Conservation (phyloP, 139 green algal genomes). For the Volvox africanus region DNA sequence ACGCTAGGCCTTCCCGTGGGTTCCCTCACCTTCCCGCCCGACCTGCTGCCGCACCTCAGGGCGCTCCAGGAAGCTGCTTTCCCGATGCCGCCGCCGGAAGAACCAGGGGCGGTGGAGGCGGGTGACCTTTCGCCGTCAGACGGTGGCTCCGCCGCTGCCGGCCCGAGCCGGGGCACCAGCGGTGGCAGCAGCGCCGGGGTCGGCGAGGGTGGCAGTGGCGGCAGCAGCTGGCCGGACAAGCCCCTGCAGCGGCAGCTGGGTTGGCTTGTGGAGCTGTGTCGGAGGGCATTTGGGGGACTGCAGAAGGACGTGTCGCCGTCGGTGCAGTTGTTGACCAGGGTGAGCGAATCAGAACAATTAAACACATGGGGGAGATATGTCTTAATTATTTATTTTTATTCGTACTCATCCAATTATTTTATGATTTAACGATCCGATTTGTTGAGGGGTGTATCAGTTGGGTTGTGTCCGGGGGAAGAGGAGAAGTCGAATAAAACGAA, state of each 20-base stretch:
- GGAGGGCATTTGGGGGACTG: slow-evolving; percentile 36
- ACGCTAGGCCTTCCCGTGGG: slow-evolving; percentile 34
- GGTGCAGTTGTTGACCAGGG: slow-evolving; percentile 30
- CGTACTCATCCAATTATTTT: too few species aligned
- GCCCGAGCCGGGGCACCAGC: too few species aligned
- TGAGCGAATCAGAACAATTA: not conserved
- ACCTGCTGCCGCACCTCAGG: slow-evolving; percentile 17
- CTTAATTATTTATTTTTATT: too few species aligned
- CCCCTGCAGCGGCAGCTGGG: slow-evolving; percentile 49
- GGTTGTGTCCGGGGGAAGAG: too few species aligned
- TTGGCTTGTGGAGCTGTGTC: slow-evolving; percentile 19
- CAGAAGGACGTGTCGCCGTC: slow-evolving; percentile 34
- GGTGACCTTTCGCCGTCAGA: not conserved
- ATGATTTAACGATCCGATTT: too few species aligned
- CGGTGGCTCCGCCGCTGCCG: too few species aligned
- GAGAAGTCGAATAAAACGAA: too few species aligned
- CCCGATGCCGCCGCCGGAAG: not conserved
- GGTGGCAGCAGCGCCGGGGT: not conserved
- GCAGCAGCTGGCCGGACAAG: slow-evolving; percentile 26
- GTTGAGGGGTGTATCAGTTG: too few species aligned
- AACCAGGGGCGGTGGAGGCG: not conserved
- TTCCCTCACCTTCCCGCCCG: not conserved
- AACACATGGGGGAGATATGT: too few species aligned
- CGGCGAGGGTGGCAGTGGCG: slow-evolving; percentile 2
- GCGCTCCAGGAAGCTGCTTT: slow-evolving; percentile 18